Evolutionary conservation across 108 stramenopile genomes (phyloP).

Genomic region (Cyclotella atomus): DNA sequence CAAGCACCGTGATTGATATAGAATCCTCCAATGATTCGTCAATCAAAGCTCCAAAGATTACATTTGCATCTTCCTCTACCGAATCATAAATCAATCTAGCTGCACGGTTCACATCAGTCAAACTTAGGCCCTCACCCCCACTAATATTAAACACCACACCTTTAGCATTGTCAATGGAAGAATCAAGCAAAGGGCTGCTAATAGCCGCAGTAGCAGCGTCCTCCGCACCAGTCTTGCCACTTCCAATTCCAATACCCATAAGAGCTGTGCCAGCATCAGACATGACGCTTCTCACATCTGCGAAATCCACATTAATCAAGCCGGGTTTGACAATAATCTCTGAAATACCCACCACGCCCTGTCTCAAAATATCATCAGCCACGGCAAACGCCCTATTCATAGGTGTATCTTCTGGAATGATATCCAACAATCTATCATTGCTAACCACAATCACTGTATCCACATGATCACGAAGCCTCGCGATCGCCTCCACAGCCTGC

Average conservation of each 20-base stretch:
- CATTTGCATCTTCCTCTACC: slow-evolving; percentile 91
- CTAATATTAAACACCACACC: slow-evolving; percentile 92
- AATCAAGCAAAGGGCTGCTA: slow-evolving; percentile 83
- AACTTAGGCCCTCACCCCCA: slow-evolving; percentile 78
- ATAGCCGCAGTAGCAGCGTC: slow-evolving; percentile 90
- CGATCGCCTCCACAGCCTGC: slow-evolving; percentile 82
- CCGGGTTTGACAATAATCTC: slow-evolving; percentile 92
- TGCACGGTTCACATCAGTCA: slow-evolving; percentile 87
- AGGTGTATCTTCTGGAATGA: slow-evolving; percentile 88
- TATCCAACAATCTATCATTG: slow-evolving; percentile 90
- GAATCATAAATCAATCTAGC: slow-evolving; percentile 87
- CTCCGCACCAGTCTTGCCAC: slow-evolving; percentile 79
- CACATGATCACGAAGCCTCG: slow-evolving; percentile 64
- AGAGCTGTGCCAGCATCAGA: slow-evolving; percentile 88
- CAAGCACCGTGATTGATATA: slow-evolving; percentile 61
- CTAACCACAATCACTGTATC: slow-evolving; percentile 93
- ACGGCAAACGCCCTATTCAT: slow-evolving; percentile 83
- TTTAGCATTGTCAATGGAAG: slow-evolving; percentile 82
- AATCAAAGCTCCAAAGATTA: slow-evolving; percentile 88
- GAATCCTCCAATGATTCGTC: slow-evolving; percentile 51
- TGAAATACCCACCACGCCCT: slow-evolving; percentile 90
- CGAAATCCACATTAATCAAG: slow-evolving; percentile 94
- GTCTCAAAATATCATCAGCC: slow-evolving; percentile 91
- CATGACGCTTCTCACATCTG: slow-evolving; percentile 92
- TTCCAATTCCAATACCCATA: slow-evolving; percentile 89